Evolutionary conservation across 306 rosid species (phyloP).

Genomic region (Rosa persica): DNA sequence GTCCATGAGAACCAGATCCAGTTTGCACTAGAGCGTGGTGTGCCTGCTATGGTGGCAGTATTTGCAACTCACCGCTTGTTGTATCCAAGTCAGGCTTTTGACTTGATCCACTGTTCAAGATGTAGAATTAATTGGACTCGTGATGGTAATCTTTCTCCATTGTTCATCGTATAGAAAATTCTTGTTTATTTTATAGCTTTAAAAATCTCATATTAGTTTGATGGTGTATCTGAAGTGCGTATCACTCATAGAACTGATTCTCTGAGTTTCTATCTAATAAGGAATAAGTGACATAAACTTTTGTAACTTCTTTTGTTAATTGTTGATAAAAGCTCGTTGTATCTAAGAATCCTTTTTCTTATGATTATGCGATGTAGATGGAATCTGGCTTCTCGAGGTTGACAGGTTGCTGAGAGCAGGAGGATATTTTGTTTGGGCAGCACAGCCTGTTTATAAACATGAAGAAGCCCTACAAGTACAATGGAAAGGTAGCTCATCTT

Average conservation of each 20-base stretch:
- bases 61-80: conserved; percentile 65
- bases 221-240: background rate
- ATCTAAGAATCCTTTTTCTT: conserved; percentile 28
- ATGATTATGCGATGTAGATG: conserved; percentile 56
- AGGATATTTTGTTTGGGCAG: conserved; percentile 92
- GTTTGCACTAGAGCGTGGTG: conserved; percentile 95
- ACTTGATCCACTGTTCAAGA: conserved; percentile 85
- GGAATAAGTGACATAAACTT: background rate
- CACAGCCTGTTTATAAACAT: conserved; percentile 80
- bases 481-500: conserved; percentile 69
- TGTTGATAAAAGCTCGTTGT: conserved; percentile 19
- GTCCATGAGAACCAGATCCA: conserved; percentile 86
- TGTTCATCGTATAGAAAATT: background rate
- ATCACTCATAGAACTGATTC: background rate
- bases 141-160: conserved; percentile 53
- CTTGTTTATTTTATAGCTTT: background rate
- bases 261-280: conserved; percentile 8
- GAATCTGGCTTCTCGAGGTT: conserved; percentile 85
- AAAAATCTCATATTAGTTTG: background rate
- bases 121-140: conserved; percentile 88
- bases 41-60: conserved; percentile 76
- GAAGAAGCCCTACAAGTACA: conserved; percentile 67
- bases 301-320: conserved; percentile 19
- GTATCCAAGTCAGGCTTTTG: conserved; percentile 94
- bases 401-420: conserved; percentile 87